Conservation (phyloP, 2,329 filamentous ascomycete species). For the Neopestalotiopsis sp. region DNA sequence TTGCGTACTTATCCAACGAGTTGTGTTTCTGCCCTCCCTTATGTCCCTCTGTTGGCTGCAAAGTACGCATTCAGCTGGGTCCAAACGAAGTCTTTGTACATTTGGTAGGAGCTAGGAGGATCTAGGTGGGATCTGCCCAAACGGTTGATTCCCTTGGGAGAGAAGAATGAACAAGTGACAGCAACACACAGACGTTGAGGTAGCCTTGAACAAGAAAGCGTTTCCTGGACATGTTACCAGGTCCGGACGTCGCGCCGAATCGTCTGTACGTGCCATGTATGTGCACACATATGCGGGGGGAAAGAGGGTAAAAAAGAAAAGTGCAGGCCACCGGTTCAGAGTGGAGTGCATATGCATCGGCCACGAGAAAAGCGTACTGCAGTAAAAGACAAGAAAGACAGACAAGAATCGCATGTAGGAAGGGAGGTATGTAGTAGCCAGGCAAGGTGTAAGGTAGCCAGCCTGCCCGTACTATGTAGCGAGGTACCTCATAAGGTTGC, state of each 20-base stretch:
- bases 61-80: neutral
- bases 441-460: neutral
- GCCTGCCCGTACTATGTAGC: no score
- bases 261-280: neutral
- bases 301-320: neutral
- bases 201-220: neutral
- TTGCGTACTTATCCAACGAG: no score
- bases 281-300: neutral
- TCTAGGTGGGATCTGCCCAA: neutral
- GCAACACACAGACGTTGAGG: neutral
- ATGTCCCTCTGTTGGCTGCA: neutral
- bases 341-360: constrained; percentile 3
- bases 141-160: neutral
- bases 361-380: neutral
- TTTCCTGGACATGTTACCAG: constrained; percentile 4
- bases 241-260: neutral
- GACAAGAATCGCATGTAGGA: neutral
- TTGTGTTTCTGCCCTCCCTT: neutral
- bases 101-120: neutral
- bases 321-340: neutral
- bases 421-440: neutral
- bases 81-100: neutral
- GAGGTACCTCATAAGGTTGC: neutral
- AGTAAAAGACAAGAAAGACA: neutral
- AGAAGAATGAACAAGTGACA: neutral